Percentiles rank a stretch among this genome's conserved stretches.
These are phyloP conservation scores for Botrytis paeoniae DNA, from an alignment of 2,329 filamentous ascomycete species.

Conservation along the genomic window DNA sequence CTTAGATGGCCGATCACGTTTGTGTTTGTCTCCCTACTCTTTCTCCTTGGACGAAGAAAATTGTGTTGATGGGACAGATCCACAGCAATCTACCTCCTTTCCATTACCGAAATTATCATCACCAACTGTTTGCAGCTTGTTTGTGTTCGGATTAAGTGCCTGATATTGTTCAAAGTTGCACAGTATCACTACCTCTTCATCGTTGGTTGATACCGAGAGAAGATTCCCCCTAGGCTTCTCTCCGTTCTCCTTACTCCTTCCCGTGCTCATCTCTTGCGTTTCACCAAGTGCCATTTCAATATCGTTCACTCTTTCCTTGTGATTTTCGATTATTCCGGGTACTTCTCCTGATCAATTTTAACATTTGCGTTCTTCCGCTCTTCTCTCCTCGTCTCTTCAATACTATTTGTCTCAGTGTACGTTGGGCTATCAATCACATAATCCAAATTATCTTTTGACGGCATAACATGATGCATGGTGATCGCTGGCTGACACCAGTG, in stretches of 20 bases:
- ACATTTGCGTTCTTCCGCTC: not conserved
- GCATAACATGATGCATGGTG: too few species aligned
- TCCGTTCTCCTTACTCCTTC: slow-evolving; percentile 2
- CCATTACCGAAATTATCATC: not conserved
- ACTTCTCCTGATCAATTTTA: not conserved
- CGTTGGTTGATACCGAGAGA: not conserved
- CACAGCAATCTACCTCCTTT: not conserved
- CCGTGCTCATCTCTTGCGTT: not conserved
- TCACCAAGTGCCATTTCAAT: not conserved
- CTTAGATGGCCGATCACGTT: not conserved
- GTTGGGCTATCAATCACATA: too few species aligned
- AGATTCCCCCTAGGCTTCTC: not conserved
- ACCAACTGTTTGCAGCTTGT: not conserved
- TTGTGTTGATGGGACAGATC: too few species aligned
- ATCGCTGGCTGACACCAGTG: slow-evolving; percentile 39
- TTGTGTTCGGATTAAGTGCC: not conserved
- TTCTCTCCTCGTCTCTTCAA: slow-evolving; percentile 5
- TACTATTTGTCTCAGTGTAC: not conserved
- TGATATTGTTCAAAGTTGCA: not conserved
- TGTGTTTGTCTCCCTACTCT: not conserved
- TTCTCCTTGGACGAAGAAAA: not conserved
- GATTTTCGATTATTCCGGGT: not conserved
- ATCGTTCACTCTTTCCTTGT: not conserved
- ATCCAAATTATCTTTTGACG: too few species aligned
- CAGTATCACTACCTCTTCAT: not conserved